Percentiles rank a stretch among this genome's conserved stretches.
Evolutionary conservation across 495 filamentous ascomycete species (phyloP).

Genomic region (Penicillium chermesinum): DNA sequence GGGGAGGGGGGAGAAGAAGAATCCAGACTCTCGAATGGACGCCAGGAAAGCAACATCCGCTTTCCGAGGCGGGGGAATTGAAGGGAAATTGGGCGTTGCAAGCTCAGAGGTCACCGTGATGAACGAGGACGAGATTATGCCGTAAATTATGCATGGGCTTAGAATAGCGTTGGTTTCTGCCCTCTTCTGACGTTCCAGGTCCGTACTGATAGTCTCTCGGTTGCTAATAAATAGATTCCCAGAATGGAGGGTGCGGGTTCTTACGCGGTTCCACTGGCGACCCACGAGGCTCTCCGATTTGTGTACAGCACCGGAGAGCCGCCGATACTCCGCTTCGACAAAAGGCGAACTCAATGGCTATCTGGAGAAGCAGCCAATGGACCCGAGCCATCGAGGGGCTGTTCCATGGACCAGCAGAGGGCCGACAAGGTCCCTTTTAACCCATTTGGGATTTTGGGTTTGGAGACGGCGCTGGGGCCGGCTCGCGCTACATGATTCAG

Average conservation of each 20-base stretch:
- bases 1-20: slow-evolving; percentile 35
- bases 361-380: slow-evolving; percentile 6
- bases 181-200: not conserved
- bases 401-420: not conserved
- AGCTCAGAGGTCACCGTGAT: too few relatives aligned
- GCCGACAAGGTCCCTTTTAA: slow-evolving; percentile 5
- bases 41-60: slow-evolving; percentile 16
- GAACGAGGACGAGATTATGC: too few relatives aligned
- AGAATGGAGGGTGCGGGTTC: not conserved
- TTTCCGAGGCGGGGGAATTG: not conserved
- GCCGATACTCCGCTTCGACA: slow-evolving; percentile 20
- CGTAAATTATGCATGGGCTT: too few relatives aligned
- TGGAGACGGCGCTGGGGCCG: too few relatives aligned
- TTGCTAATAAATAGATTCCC: not conserved
- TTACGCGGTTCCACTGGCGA: slow-evolving; percentile 1
- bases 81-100: not conserved
- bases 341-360: not conserved
- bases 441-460: slow-evolving; percentile 8
- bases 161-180: too few relatives aligned
- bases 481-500: not conserved
- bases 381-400: not conserved
- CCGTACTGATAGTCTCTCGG: not conserved
- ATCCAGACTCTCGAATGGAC: not conserved
- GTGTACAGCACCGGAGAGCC: slow-evolving; percentile 20
- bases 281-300: slow-evolving; percentile 6